Evolutionary conservation across 352 stramenopile species (phyloP).

Genomic region (Lagenidium giganteum): DNA sequence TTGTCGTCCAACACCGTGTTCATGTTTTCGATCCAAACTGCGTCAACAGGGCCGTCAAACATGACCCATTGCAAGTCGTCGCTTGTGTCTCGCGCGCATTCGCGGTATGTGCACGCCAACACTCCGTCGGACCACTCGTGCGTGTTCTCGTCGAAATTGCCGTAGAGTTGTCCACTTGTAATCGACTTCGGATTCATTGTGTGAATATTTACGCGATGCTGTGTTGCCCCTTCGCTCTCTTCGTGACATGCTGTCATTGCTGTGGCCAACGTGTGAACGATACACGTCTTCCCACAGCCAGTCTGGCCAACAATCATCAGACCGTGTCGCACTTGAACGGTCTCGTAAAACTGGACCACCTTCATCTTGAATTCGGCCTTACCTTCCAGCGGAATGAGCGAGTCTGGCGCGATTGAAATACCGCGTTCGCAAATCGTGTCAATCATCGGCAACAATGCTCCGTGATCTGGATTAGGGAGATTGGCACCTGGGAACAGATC

Average conservation of each 20-base stretch:
- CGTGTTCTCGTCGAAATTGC: slow-evolving; percentile 91
- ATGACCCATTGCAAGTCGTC: slow-evolving; percentile 90
- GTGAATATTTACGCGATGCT: slow-evolving; percentile 70
- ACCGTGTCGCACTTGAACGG: slow-evolving; percentile 91
- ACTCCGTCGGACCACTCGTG: slow-evolving; percentile 96
- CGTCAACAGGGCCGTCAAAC: slow-evolving; percentile 85
- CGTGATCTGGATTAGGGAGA: slow-evolving; percentile 84
- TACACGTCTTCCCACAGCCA: slow-evolving; percentile 92
- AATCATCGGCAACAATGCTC: slow-evolving; percentile 74
- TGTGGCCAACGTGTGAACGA: slow-evolving; percentile 78
- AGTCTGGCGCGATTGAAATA: slow-evolving; percentile 55
- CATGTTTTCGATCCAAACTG: slow-evolving; percentile 89
- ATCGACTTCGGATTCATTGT: slow-evolving; percentile 95
- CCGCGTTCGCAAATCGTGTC: slow-evolving; percentile 70
- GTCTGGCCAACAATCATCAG: slow-evolving; percentile 95
- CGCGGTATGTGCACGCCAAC: slow-evolving; percentile 91
- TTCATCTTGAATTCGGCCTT: slow-evolving; percentile 86
- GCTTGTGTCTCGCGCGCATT: slow-evolving; percentile 83
- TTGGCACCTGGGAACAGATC: slow-evolving; percentile 91
- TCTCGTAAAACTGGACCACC: slow-evolving; percentile 95
- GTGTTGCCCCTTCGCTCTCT: slow-evolving; percentile 46
- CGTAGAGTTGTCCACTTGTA: slow-evolving; percentile 92
- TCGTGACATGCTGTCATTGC: slow-evolving; percentile 69
- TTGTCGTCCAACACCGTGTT: slow-evolving; percentile 29
- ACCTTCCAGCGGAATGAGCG: slow-evolving; percentile 56